Evolutionary conservation across 768 basidiomycete genomes (phyloP).

Genomic region (Amanita exitialis): DNA sequence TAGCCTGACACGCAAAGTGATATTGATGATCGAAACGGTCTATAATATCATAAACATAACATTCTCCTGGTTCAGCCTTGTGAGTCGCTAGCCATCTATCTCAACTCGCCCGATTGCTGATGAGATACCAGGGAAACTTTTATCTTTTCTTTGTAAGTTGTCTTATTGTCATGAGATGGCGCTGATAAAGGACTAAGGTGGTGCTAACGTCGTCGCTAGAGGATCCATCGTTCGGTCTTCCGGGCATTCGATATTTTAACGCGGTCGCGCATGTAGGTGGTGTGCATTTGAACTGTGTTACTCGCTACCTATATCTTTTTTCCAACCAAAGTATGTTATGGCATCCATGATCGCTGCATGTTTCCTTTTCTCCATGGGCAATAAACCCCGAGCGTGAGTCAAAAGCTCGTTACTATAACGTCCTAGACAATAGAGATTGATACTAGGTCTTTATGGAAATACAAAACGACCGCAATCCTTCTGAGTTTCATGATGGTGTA

Average conservation of each 20-base stretch:
- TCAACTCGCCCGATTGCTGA: background rate
- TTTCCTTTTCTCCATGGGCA: slow-evolving; percentile 95
- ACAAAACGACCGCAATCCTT: slow-evolving; percentile 65
- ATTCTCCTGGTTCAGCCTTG: slow-evolving; percentile 91
- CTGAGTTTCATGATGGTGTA: slow-evolving; percentile 77
- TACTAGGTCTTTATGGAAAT: slow-evolving; percentile 71
- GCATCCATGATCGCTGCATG: slow-evolving; percentile 78
- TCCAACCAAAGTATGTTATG: slow-evolving; percentile 57
- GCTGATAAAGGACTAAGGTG: slow-evolving; percentile 33
- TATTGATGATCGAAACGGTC: slow-evolving; percentile 70
- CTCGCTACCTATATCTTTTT: slow-evolving; percentile 2
- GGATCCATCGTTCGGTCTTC: slow-evolving; percentile 52
- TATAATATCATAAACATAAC: slow-evolving; percentile 84
- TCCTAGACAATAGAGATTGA: background rate
- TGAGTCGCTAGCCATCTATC: slow-evolving; percentile 25
- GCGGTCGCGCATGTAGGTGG: slow-evolving; percentile 54
- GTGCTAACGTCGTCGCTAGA: slow-evolving; percentile 87
- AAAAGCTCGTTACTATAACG: background rate
- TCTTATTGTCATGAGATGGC: background rate
- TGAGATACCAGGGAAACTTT: slow-evolving; percentile 67
- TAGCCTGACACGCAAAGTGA: slow-evolving; percentile 59
- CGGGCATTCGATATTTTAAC: slow-evolving; percentile 65
- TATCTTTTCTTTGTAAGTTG: slow-evolving; percentile 83
- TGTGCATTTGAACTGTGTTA: background rate
- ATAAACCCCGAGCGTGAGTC: slow-evolving; percentile 74